Base-by-base conservation (phyloP, 2,329 filamentous ascomycete species). In the Colletotrichum sp. region DNA sequence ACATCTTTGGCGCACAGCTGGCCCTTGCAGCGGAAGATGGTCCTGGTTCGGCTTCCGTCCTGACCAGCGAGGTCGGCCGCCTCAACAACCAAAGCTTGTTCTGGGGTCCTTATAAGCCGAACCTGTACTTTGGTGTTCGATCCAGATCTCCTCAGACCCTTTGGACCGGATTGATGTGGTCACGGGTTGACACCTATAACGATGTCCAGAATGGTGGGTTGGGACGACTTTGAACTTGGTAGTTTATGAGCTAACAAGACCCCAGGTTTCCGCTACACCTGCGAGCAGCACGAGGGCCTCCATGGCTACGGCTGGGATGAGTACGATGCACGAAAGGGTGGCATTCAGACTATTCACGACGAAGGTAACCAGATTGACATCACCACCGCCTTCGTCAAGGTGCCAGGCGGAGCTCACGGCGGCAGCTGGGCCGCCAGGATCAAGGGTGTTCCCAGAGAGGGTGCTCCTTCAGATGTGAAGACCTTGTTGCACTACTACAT, bases 291-390 rank as follows among this genome's bases (percentile, higher is more conserved):
- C 83, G 95, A 98, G 83, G 94, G 94, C 78, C 98, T 99, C 90
- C 94, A 92, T 64, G 96, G 96, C 72, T 99, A 99, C 84, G 97
- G 97, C 77, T 99, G 97, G 97, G 96, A 99, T 81, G 95, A 98
- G 83, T 99, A 98, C 84, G 97, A 99, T 85, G 93, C 96, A 26
- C 91, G 97, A 74, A 94, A 90, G 72, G 97, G 97, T 77, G 97
- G 97, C 72, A 90, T 94, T 26, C 95, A 99, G 85, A 94, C 94
- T 1, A 96, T 99, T 75, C 95, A 98, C 82, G 97, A 99, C 84
- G 93, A 93, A 70, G 94, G 92, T 65, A 99, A 99, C 85, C 91
- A 91, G 73, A 90, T 99, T 79, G 96, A 99, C 85, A 91, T 99
- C 77, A 98, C 94, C 10, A 98, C 96, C 59, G 94, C 95, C 67